These are phyloP conservation scores for Cicer chorassanicum DNA, from an alignment of 306 rosid genomes.

Conservation along the genomic window DNA sequence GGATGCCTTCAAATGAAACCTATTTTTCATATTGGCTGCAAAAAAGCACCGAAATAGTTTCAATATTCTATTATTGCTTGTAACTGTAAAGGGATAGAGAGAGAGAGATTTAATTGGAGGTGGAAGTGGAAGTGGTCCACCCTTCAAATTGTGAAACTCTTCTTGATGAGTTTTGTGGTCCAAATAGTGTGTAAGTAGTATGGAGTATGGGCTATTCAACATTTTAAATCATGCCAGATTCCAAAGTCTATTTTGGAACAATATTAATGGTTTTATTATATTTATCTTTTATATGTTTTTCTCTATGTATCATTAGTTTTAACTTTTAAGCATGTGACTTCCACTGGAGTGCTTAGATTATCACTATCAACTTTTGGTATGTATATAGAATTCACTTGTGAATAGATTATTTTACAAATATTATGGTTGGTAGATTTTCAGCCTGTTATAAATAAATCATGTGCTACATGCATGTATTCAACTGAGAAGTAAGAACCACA, in stretches of 20 bases:
- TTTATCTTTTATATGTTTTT: slow-evolving; percentile 5
- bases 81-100: slow-evolving; percentile 30
- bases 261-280: slow-evolving; percentile 34
- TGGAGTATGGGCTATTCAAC: slow-evolving; percentile 44
- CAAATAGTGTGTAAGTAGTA: slow-evolving; percentile 50
- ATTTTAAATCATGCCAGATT: slow-evolving; percentile 47
- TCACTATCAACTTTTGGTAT: slow-evolving; percentile 16
- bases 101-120: slow-evolving; percentile 48
- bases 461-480: slow-evolving; percentile 39
- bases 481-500: slow-evolving; percentile 33
- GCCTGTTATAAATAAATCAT: slow-evolving; percentile 25
- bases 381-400: slow-evolving; percentile 35
- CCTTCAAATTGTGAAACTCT: slow-evolving; percentile 43
- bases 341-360: slow-evolving; percentile 33
- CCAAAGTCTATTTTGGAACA: slow-evolving; percentile 40
- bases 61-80: slow-evolving; percentile 30
- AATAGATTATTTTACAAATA: slow-evolving; percentile 24
- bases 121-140: slow-evolving; percentile 78
- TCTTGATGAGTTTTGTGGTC: slow-evolving; percentile 63
- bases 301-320: not conserved
- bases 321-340: slow-evolving; percentile 38
- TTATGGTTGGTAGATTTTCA: slow-evolving; percentile 39
- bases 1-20: slow-evolving; percentile 12
- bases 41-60: slow-evolving; percentile 28
- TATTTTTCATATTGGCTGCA: slow-evolving; percentile 14